Conservation (phyloP, 2,329 filamentous ascomycete genomes). For the Microsporum canis region DNA sequence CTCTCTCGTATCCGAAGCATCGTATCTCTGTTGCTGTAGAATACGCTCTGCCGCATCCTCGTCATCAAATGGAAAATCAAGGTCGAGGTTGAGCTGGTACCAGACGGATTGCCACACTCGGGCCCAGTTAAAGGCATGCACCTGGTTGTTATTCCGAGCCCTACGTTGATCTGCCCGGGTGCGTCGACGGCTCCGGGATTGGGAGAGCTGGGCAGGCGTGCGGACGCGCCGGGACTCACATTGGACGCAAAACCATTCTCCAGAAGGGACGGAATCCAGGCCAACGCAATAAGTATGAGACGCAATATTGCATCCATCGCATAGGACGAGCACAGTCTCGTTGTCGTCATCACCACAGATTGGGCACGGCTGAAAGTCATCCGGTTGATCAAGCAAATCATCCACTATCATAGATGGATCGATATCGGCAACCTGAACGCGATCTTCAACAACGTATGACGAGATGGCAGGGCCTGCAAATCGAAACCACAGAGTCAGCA, state of each 20-base stretch:
- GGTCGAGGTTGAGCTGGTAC: constrained; percentile 63
- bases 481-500: constrained; percentile 4
- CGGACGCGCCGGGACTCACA: constrained; percentile 48
- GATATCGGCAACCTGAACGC: constrained; percentile 70
- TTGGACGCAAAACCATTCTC: constrained; percentile 83
- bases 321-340: constrained; percentile 75
- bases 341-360: constrained; percentile 72
- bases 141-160: constrained; percentile 30
- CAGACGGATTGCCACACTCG: constrained; percentile 83
- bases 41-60: constrained; percentile 51
- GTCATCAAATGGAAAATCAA: constrained; percentile 76
- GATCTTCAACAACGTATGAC: constrained; percentile 45
- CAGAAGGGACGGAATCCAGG: constrained; percentile 61
- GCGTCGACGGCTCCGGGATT: constrained; percentile 35
- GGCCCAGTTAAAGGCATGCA: constrained; percentile 52
- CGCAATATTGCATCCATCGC: constrained; percentile 77
- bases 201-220: constrained; percentile 19
- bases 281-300: constrained; percentile 91
- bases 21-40: constrained; percentile 39
- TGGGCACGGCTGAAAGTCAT: constrained; percentile 61
- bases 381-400: constrained; percentile 55
- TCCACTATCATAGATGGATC: constrained; percentile 61
- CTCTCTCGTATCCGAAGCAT: constrained; percentile 45
- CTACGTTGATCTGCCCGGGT: constrained; percentile 37
- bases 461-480: constrained; percentile 43